A percentile compares a stretch with the other conserved stretches of the same genome.
Evolutionary conservation across 805 yeast genomes (phyloP).

Genomic region (Phaffomyces antillensis): DNA sequence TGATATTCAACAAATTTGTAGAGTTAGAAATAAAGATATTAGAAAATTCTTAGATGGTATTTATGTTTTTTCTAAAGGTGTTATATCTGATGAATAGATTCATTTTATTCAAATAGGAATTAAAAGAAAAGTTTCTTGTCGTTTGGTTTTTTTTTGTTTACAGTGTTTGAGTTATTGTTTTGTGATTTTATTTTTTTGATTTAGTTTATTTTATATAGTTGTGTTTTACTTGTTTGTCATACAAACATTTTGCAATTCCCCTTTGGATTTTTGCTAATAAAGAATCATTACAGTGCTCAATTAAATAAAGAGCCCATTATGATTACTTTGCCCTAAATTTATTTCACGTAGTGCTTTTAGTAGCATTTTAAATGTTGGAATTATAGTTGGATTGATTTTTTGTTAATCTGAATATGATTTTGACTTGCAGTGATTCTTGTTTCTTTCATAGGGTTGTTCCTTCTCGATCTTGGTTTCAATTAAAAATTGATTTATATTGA

Average conservation of each 20-base stretch:
- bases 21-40: conserved; percentile 99
- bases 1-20: conserved; percentile 94
- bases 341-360: neutral
- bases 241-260: neutral
- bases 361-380: neutral
- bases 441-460: no score
- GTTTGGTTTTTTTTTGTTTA: conserved; percentile 1
- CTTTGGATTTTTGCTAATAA: neutral
- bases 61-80: conserved; percentile 95
- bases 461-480: neutral
- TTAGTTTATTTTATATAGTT: no score
- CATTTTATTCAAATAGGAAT: neutral
- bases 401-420: no score
- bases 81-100: conserved; percentile 50
- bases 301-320: conserved; percentile 12
- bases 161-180: neutral
- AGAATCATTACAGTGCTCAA: conserved; percentile 13
- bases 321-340: conserved; percentile 4
- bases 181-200: neutral
- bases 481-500: neutral
- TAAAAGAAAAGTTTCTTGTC: neutral
- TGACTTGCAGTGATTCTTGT: no score
- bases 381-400: no score
- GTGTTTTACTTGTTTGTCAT: no score
- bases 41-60: conserved; percentile 99